A percentile compares a stretch with the other conserved stretches of the same genome.
phyloP scores from a whole-genome alignment of 306 rosid genomes.

The Cotoneaster glaucophyllus region DNA sequence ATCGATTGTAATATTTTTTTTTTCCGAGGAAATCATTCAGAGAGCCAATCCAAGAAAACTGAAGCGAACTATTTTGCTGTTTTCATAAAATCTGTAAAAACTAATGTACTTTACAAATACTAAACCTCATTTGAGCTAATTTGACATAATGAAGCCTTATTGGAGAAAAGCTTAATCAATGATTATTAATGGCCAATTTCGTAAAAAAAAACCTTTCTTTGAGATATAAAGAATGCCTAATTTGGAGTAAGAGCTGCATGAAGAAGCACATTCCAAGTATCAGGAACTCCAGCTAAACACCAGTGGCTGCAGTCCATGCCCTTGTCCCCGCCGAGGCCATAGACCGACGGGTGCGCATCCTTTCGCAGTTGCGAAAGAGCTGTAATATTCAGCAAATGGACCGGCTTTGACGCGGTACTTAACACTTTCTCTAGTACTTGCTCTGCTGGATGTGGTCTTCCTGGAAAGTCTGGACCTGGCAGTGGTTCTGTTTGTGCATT shows the following conservation, averaged over 20 bases:
- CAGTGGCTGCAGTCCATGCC: constrained; percentile 65
- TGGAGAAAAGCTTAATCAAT: neutral
- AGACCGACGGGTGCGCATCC: constrained; percentile 72
- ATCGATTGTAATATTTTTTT: too few relatives aligned
- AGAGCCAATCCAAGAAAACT: too few relatives aligned
- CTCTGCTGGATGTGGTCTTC: constrained; percentile 44
- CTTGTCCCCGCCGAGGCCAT: constrained; percentile 42
- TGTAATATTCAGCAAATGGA: constrained; percentile 40
- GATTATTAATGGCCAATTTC: too few relatives aligned
- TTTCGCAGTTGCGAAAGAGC: constrained; percentile 49
- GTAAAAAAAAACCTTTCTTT: neutral
- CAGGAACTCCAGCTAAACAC: constrained; percentile 76
- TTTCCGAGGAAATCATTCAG: too few relatives aligned
- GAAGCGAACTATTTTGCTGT: too few relatives aligned
- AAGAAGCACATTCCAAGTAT: constrained; percentile 54
- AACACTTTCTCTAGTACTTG: constrained; percentile 37
- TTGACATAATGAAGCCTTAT: neutral
- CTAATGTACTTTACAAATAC: too few relatives aligned
- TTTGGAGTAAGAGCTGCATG: constrained; percentile 27
- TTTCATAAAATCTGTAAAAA: too few relatives aligned
- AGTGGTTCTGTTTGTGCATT: constrained; percentile 28
- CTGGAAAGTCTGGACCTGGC: constrained; percentile 25
- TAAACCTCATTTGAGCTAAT: too few relatives aligned
- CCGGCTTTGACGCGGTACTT: constrained; percentile 26
- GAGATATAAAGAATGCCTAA: neutral